Base-by-base conservation (phyloP, 108 stramenopile species). In the Asterionellopsis glacialis region DNA sequence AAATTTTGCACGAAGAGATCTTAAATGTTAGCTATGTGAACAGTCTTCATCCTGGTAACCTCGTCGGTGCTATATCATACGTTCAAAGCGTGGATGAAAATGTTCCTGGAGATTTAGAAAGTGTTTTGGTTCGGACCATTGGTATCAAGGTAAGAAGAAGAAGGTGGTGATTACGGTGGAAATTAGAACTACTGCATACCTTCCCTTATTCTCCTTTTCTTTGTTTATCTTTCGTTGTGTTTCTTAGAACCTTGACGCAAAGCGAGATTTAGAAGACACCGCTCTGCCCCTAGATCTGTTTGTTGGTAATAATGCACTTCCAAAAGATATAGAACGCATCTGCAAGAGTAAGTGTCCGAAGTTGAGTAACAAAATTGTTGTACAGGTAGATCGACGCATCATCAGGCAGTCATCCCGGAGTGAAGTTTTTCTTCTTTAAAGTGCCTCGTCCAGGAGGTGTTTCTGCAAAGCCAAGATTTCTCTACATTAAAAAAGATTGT, bases 1-100 rank as follows among this genome's bases (percentile, higher is more conserved):
- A 94, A 73, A 55, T 81, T 1, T 81, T 92, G 11, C 84, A 87
- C 60, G 94, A 95, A 68, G 88, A 92, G 60, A 70, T 92, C 39
- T 48, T 76, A 27, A 72, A 79, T 57, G 85, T 86, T 43, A 72
- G 69, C 59, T 92, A 83, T 73, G 52, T 85, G 44, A 91, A 92
- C 74, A 71, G 82, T 24, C 51, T 90, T 24, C 83, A 87, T 64
- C 92, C 92, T 11, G 86, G 73, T n/a, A 81, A 86, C 55, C 21
- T 48, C 5, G 5, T 48, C 21, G 73, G 80, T 1, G 80, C 85
- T 0, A 68, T 92, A 41, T 73, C 73, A 15, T 84, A 80, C 45
- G 65, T 86, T 42, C 50, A 65, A 21, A 44, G 54, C 23, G 80
- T 86, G 0, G 72, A 84, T 41, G 83, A 84, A 11, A 80, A 83